Base-by-base conservation (phyloP, 148 eudicot species). In the Cornus kousa region DNA sequence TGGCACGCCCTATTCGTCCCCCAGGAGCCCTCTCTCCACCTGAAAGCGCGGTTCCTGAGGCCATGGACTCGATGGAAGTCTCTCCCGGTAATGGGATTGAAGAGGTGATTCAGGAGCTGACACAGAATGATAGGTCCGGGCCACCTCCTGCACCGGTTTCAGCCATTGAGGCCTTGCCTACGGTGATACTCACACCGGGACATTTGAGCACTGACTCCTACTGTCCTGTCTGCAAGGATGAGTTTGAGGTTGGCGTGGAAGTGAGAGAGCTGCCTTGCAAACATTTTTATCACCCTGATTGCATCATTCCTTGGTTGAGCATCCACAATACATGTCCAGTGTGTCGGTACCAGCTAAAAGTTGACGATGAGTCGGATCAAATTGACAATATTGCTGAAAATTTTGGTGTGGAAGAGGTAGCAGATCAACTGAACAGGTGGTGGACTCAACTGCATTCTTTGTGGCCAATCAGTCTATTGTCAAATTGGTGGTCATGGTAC, bases 151-250 rank as follows among this genome's bases (percentile, higher is more conserved):
- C 83, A 1, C 79, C 85, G 4, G 70, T 33, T 31, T 66, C 81
- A 10, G 82, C 76, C 22, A 81, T 85, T 59, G 74, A 81, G 67
- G 62, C 74, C 9, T 60, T 87, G 73, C 82, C 80, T 1, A 65
- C 22, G 11, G 32, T 81, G 50, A 71, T 24, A 8, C 74, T 87
- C 19, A 81, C 80, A 12, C 64, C 32, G 6, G 68, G 74, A 20
- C 82, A 83, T 68, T 71, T 85, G 78, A 71, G 6, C 1, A 74
- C 46, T 9, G 86, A 86, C 32, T 67, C 90, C 8, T 37, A 33
- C 9, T 93, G 97, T 68, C 93, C 97, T 7, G 82, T 93, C 57
- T 93, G 97, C 31, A 91, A 91, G 60, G 97, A 93, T 48, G 93
- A 91, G 70, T 93, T 91, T 35, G 81, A 76, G 72, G 74, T 88